These are phyloP conservation scores for Kondoa subrosea DNA, from an alignment of 768 basidiomycete genomes.

Conservation along the genomic window DNA sequence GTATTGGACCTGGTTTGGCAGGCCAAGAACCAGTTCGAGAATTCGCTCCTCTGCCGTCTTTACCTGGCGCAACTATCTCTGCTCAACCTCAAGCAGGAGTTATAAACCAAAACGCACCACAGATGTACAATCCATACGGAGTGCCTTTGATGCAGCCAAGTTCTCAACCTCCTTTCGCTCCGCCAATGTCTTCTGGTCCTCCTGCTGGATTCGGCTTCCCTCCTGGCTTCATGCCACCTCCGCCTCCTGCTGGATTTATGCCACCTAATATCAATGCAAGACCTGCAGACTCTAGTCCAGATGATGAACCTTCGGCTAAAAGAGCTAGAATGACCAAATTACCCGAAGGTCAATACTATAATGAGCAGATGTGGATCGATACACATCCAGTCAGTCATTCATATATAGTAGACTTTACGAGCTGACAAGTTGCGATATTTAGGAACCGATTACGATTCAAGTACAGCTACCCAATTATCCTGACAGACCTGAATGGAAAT, in stretches of 20 bases:
- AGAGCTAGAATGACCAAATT: constrained; percentile 70
- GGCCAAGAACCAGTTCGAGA: constrained; percentile 10
- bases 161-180: background rate
- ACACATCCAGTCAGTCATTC: constrained; percentile 15
- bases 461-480: constrained; percentile 69
- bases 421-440: background rate
- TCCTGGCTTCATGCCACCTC: background rate
- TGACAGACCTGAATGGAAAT: constrained; percentile 80
- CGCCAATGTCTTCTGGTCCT: background rate
- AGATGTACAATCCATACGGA: background rate
- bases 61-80: constrained; percentile 63
- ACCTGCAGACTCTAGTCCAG: constrained; percentile 29
- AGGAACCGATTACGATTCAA: constrained; percentile 71
- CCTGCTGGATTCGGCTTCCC: constrained; percentile 1
- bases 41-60: constrained; percentile 15
- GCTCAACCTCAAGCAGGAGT: constrained; percentile 54
- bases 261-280: background rate
- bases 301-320: constrained; percentile 65
- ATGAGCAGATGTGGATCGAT: constrained; percentile 41
- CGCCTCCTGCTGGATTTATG: background rate
- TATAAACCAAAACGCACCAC: background rate
- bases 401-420: background rate
- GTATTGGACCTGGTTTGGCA: background rate
- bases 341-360: constrained; percentile 64
- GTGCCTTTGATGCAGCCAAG: too few species aligned